phyloP scores from a whole-genome alignment of 2,329 filamentous ascomycete species.

The Nigrograna mackinnonii region DNA sequence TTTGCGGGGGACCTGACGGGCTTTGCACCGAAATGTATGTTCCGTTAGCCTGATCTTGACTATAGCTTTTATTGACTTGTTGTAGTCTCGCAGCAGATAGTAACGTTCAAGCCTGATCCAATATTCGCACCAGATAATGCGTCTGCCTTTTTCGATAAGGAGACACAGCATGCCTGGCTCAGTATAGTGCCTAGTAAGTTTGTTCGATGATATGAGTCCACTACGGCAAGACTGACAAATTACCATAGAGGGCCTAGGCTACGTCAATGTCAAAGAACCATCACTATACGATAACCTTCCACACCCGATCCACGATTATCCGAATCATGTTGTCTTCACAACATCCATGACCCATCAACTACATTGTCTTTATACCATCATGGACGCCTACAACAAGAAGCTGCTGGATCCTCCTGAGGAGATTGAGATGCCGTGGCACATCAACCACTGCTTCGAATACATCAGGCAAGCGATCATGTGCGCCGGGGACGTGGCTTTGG shows the following conservation, averaged over 20 bases:
- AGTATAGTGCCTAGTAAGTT: conserved; percentile 31
- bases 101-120: conserved; percentile 25
- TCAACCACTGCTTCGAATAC: conserved; percentile 40
- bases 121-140: conserved; percentile 32
- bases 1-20: conserved; percentile 33
- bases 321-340: conserved; percentile 31
- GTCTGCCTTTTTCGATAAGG: conserved; percentile 30
- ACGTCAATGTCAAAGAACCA: conserved; percentile 28
- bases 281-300: conserved; percentile 29
- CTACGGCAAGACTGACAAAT: neutral
- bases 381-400: conserved; percentile 35
- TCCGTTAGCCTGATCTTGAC: neutral
- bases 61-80: neutral
- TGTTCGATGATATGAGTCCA: neutral
- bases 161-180: conserved; percentile 34
- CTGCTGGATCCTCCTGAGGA: conserved; percentile 11
- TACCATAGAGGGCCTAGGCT: conserved; percentile 31
- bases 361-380: conserved; percentile 36
- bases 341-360: conserved; percentile 38
- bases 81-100: conserved; percentile 33
- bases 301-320: conserved; percentile 34
- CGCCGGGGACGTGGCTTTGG: conserved; percentile 34
- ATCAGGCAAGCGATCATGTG: conserved; percentile 38
- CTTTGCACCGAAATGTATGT: conserved; percentile 34
- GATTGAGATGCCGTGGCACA: conserved; percentile 36